phyloP scores from a whole-genome alignment of 1,284 basidiomycete genomes.

The Caloboletus inedulis region DNA sequence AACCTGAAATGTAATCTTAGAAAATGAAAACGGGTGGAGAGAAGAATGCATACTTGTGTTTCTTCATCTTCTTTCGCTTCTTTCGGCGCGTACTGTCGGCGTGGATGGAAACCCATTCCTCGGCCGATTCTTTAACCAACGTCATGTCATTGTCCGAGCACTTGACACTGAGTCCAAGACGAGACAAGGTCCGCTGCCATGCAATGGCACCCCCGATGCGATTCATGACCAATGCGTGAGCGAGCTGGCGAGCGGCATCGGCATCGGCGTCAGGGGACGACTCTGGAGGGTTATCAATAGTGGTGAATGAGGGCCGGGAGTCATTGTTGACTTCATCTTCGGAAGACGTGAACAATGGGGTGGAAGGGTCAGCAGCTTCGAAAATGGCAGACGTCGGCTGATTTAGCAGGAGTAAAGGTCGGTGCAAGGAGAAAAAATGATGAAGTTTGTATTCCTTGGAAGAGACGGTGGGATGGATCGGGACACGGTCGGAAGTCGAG shows the following conservation, averaged over 20 bases:
- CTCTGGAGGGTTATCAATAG: slow-evolving; percentile 49
- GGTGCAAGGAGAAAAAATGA: slow-evolving; percentile 75
- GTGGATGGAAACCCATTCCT: slow-evolving; percentile 57
- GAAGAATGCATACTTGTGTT: slow-evolving; percentile 72
- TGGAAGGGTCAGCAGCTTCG: slow-evolving; percentile 40
- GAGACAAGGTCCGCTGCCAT: slow-evolving; percentile 63
- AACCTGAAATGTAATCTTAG: slow-evolving; percentile 29
- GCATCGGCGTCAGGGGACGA: slow-evolving; percentile 65
- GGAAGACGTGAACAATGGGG: slow-evolving; percentile 29
- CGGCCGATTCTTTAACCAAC: slow-evolving; percentile 49
- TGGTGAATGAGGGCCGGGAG: slow-evolving; percentile 12
- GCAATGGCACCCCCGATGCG: slow-evolving; percentile 54
- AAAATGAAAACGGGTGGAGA: slow-evolving; percentile 1
- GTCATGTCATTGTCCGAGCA: slow-evolving; percentile 45
- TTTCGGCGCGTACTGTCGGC: slow-evolving; percentile 82
- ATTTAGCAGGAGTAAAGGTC: slow-evolving; percentile 65
- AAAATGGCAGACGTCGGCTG: slow-evolving; percentile 57
- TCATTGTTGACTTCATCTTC: slow-evolving; percentile 10
- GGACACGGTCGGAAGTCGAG: slow-evolving; percentile 11
- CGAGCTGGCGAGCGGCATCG: slow-evolving; percentile 70
- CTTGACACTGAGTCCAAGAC: slow-evolving; percentile 55
- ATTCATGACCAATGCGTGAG: slow-evolving; percentile 63
- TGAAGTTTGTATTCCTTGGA: slow-evolving; percentile 70
- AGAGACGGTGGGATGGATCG: slow-evolving; percentile 52
- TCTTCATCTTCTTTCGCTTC: slow-evolving; percentile 86